These are phyloP conservation scores for Petunia hybrid DNA, from an alignment of 305 asterid genomes.

Conservation along the genomic window DNA sequence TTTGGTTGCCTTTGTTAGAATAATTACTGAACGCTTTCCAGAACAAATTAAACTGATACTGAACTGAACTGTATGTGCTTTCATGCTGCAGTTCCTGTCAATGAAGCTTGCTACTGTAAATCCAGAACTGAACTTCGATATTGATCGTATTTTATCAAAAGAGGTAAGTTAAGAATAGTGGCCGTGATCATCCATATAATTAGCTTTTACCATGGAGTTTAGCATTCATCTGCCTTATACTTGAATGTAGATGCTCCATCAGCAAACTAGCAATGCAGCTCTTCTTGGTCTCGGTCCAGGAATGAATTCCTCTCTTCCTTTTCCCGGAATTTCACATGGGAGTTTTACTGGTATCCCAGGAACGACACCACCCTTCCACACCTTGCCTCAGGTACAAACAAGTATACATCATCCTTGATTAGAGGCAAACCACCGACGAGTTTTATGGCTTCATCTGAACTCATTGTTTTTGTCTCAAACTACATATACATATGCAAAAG, in stretches of 20 bases:
- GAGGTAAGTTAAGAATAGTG: conserved; percentile 56
- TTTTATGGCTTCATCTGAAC: too few species aligned
- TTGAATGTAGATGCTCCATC: conserved; percentile 53
- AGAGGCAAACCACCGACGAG: too few species aligned
- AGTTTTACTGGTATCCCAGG: conserved; percentile 49
- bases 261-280: conserved; percentile 52
- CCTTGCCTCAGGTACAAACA: conserved; percentile 67
- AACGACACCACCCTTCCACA: conserved; percentile 53
- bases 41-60: conserved; percentile 5
- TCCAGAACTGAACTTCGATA: conserved; percentile 75
- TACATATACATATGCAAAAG: too few species aligned
- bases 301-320: conserved; percentile 57
- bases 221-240: background rate
- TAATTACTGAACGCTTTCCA: conserved; percentile 2
- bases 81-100: conserved; percentile 75
- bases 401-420: background rate
- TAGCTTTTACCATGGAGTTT: background rate
- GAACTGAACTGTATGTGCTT: background rate
- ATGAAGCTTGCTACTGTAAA: conserved; percentile 96
- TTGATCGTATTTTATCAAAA: conserved; percentile 76
- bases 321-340: conserved; percentile 63
- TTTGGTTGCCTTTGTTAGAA: background rate
- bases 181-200: background rate
- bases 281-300: conserved; percentile 56
- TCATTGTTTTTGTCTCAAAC: too few species aligned